Evolutionary conservation across 176 grass and related monocot species (phyloP).

Genomic region (Otatea glauca): DNA sequence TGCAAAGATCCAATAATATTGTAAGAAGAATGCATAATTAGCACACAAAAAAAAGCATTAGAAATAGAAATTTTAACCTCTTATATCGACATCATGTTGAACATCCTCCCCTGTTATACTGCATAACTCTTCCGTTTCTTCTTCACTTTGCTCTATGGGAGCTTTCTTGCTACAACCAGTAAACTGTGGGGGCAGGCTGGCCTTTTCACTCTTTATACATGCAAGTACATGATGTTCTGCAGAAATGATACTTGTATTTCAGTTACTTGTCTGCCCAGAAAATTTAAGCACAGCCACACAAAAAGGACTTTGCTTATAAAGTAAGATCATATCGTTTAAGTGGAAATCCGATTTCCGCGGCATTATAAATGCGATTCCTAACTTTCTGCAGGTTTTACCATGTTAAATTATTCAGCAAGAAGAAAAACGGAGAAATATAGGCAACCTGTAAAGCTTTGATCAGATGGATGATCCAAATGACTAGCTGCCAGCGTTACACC

Average conservation of each 20-base stretch:
- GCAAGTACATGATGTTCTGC: conserved; percentile 20
- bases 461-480: conserved; percentile 31
- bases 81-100: conserved; percentile 1
- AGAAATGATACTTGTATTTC: conserved; percentile 11
- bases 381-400: background rate
- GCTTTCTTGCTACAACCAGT: conserved; percentile 15
- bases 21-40: conserved; percentile 25
- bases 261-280: conserved; percentile 5
- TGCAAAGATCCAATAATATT: conserved; percentile 34
- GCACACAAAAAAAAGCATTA: background rate
- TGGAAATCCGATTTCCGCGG: background rate
- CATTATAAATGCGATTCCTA: conserved; percentile 24
- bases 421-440: conserved; percentile 12
- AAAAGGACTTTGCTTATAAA: background rate
- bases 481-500: conserved; percentile 21
- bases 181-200: conserved; percentile 26
- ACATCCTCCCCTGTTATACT: conserved; percentile 22
- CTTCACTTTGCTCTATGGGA: conserved; percentile 33
- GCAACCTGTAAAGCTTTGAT: conserved; percentile 45
- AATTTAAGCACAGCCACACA: conserved; percentile 1
- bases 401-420: conserved; percentile 33
- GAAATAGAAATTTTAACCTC: conserved; percentile 35
- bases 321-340: background rate
- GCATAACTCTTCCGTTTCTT: conserved; percentile 31
- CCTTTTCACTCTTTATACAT: background rate